Evolutionary conservation across 345 rosid genomes (phyloP), one percentile per base, ranked within the genome.

Genomic region (Orychophragmus violaceus): DNA sequence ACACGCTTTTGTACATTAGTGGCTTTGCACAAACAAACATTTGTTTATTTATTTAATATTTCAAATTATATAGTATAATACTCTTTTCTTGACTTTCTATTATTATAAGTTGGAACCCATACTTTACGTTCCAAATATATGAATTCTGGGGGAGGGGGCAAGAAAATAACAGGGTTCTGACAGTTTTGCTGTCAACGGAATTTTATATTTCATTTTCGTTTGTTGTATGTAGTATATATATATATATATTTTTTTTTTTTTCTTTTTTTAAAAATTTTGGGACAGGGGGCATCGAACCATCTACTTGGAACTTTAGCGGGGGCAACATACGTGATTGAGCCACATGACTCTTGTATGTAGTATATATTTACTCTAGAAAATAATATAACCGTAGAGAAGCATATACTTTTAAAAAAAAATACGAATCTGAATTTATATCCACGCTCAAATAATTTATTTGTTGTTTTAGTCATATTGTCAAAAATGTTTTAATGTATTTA

Each of bases 1-100:
- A 73, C 77, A 66, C 72, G 68, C 61, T 66, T 73, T 66, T 73
- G 68, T 65, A 59, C 32, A 59, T 66, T 73, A 73, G 77, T 73
- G 76, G 27, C 76, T 57, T 72, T 72, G 76, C 76, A 72, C 66
- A 35, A 48, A 56, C n/a, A n/a, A n/a, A 64, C 59, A 64, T 71
- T n/a, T n/a, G n/a, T n/a, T n/a, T n/a, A n/a, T n/a, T n/a, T n/a
- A n/a, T n/a, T n/a, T n/a, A n/a, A n/a, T n/a, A n/a, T n/a, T n/a
- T n/a, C n/a, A n/a, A n/a, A n/a, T n/a, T n/a, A n/a, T n/a, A n/a
- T n/a, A n/a, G n/a, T n/a, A n/a, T n/a, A n/a, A n/a, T n/a, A n/a
- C n/a, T n/a, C n/a, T n/a, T n/a, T n/a, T n/a, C n/a, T n/a, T n/a
- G n/a, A n/a, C n/a, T n/a, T n/a, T n/a, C n/a, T n/a, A n/a, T n/a